Conservation (phyloP, 2,329 filamentous ascomycete species). For the Pyrenophora teres region DNA sequence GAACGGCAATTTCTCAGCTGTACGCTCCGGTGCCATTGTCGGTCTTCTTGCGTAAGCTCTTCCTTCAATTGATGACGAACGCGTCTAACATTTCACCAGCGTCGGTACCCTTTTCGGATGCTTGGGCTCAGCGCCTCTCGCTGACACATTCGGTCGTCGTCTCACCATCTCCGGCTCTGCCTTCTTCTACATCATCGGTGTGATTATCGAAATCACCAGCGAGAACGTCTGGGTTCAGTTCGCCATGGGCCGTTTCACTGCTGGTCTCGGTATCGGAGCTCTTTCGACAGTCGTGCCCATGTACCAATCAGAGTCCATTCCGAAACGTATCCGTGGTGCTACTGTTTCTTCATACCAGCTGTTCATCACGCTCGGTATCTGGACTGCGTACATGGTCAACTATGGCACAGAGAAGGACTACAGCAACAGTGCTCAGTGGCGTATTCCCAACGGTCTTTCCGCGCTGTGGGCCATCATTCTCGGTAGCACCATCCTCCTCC, state of each 20-base stretch:
- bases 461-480: constrained; percentile 62
- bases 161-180: constrained; percentile 65
- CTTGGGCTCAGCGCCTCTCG: constrained; percentile 61
- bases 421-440: constrained; percentile 61
- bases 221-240: constrained; percentile 65
- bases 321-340: constrained; percentile 66
- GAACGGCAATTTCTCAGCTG: constrained; percentile 39
- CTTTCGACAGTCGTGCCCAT: constrained; percentile 63
- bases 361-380: constrained; percentile 71
- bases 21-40: constrained; percentile 44
- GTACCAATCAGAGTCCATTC: constrained; percentile 71
- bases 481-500: constrained; percentile 58
- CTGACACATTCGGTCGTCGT: constrained; percentile 65
- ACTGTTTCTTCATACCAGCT: constrained; percentile 69
- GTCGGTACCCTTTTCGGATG: constrained; percentile 77
- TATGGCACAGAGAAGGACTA: constrained; percentile 61
- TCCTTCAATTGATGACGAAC: background rate
- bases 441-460: constrained; percentile 65
- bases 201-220: constrained; percentile 68
- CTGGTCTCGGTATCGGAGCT: constrained; percentile 68
- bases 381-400: constrained; percentile 58
- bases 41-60: constrained; percentile 40
- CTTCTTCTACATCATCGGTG: constrained; percentile 67
- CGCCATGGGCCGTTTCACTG: constrained; percentile 65
- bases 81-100: constrained; percentile 17